phyloP scores from a whole-genome alignment of 1,139 yeast species.

The Neolecta irregularis region DNA sequence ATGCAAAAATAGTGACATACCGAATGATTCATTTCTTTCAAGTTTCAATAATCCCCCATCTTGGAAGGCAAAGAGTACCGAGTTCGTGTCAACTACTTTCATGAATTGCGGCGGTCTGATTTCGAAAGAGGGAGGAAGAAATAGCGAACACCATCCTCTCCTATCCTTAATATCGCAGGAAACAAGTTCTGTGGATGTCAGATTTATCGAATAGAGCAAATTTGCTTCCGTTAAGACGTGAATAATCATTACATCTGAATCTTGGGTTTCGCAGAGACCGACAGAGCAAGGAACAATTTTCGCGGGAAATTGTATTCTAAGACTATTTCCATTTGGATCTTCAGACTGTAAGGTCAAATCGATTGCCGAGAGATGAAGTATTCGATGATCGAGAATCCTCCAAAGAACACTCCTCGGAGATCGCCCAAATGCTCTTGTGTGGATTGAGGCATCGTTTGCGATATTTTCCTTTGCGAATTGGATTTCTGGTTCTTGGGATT shows the following conservation, averaged over 20 bases:
- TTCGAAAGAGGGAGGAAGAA: conserved; percentile 7
- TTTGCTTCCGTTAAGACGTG: conserved; percentile 10
- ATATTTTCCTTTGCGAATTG: too few species aligned
- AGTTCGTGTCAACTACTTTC: conserved; percentile 8
- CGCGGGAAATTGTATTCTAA: conserved; percentile 1
- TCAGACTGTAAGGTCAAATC: background rate
- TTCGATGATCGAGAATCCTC: background rate
- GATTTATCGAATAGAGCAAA: conserved; percentile 9
- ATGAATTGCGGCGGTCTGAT: conserved; percentile 10
- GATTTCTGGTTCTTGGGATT: too few species aligned
- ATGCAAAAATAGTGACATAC: background rate
- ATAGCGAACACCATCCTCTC: conserved; percentile 9
- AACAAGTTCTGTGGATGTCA: conserved; percentile 9
- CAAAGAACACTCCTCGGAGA: conserved; percentile 1
- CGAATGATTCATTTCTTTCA: conserved; percentile 6
- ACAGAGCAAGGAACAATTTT: background rate
- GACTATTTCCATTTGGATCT: background rate
- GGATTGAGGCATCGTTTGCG: too few species aligned
- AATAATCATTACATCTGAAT: conserved; percentile 3
- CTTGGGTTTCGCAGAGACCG: background rate
- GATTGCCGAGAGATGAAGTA: conserved; percentile 3
- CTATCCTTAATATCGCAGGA: conserved; percentile 3
- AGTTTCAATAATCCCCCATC: conserved; percentile 12
- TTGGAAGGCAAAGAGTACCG: conserved; percentile 9
- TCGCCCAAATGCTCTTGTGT: background rate